phyloP scores from a whole-genome alignment of 352 stramenopile species.

The Aphanomyces astaci region DNA sequence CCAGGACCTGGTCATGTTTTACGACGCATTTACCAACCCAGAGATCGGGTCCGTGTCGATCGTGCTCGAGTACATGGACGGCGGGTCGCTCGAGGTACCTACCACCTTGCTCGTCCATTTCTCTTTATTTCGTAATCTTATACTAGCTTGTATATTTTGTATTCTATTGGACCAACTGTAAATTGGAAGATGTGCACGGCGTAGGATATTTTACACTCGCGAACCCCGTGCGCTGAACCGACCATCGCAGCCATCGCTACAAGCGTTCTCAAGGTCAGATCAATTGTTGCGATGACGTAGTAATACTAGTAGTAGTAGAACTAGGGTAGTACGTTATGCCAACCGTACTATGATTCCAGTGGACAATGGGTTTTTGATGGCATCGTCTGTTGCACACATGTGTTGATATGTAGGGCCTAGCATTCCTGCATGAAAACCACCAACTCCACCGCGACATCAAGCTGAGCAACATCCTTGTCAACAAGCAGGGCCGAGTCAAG shows the following conservation, averaged over 20 bases:
- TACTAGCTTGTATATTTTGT: no score
- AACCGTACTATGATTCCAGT: no score
- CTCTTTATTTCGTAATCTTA: no score
- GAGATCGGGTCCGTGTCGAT: constrained; percentile 83
- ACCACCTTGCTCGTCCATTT: no score
- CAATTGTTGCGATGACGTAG: background rate
- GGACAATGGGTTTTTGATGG: no score
- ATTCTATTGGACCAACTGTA: no score
- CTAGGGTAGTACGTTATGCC: no score
- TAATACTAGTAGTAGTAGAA: no score
- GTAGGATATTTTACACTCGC: constrained; percentile 20
- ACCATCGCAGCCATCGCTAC: constrained; percentile 74
- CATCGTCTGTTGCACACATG: no score
- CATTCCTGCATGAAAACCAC: constrained; percentile 83
- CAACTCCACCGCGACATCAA: constrained; percentile 94
- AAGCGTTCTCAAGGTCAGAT: constrained; percentile 52
- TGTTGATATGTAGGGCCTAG: constrained; percentile 36
- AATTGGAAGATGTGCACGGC: no score
- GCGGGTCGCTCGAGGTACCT: constrained; percentile 70
- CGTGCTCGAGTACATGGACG: constrained; percentile 93
- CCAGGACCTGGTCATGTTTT: constrained; percentile 84
- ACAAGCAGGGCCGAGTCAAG: constrained; percentile 68
- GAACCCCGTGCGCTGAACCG: constrained; percentile 41
- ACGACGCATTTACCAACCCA: constrained; percentile 88
- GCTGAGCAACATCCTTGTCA: constrained; percentile 92